phyloP scores from a whole-genome alignment of 2,329 filamentous ascomycete genomes.

The Aspergillus calidoustus region DNA sequence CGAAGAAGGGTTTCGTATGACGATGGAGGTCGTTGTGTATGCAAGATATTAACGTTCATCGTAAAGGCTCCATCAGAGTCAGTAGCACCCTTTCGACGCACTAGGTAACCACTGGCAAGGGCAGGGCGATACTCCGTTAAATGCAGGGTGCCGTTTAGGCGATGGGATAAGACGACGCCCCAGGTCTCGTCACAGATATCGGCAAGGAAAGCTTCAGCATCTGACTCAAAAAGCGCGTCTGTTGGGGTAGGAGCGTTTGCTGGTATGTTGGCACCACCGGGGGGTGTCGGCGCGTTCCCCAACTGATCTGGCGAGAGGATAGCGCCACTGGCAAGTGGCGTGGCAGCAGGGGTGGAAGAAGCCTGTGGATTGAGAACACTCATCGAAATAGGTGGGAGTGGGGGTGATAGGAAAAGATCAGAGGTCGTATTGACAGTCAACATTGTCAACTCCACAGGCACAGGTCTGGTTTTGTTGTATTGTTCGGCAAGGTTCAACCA shows the following conservation, averaged over 20 bases:
- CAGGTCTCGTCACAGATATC: conserved; percentile 65
- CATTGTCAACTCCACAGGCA: conserved; percentile 43
- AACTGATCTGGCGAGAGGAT: conserved; percentile 49
- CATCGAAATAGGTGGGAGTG: conserved; percentile 37
- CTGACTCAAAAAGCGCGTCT: conserved; percentile 46
- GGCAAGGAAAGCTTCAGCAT: conserved; percentile 61
- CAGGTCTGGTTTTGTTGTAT: conserved; percentile 40
- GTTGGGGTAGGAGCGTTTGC: conserved; percentile 45
- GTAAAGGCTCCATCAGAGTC: conserved; percentile 48
- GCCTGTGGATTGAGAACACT: conserved; percentile 38
- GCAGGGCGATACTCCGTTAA: conserved; percentile 49
- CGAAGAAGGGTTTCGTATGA: conserved; percentile 44
- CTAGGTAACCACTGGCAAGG: conserved; percentile 51
- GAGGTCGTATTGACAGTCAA: conserved; percentile 40
- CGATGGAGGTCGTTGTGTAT: conserved; percentile 35
- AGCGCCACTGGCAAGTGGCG: conserved; percentile 40
- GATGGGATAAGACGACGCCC: conserved; percentile 60
- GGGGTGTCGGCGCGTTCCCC: conserved; percentile 45
- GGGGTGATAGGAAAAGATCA: conserved; percentile 41
- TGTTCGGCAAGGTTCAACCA: conserved; percentile 45
- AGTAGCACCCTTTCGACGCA: conserved; percentile 49
- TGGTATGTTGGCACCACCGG: conserved; percentile 34
- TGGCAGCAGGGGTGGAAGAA: conserved; percentile 45
- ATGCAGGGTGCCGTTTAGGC: conserved; percentile 46
- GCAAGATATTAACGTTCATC: conserved; percentile 49